Percentiles rank a stretch among this genome's conserved stretches.
Conservation (phyloP, 352 stramenopile species). For the Chrysophaeum taylorii region DNA sequence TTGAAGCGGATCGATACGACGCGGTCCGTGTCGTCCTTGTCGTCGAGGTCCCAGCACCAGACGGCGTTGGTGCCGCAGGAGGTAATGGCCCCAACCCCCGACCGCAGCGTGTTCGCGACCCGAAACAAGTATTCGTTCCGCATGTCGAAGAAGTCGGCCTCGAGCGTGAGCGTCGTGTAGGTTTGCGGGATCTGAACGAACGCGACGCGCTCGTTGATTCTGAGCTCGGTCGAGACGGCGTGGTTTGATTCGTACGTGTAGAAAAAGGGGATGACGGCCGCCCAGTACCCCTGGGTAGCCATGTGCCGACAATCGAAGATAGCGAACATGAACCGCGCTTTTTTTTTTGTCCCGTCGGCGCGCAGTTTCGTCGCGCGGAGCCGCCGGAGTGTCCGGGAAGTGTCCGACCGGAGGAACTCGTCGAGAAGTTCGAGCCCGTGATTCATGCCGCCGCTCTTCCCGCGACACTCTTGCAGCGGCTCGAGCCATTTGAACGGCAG, state of each 20-base stretch:
- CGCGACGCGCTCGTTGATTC: neutral
- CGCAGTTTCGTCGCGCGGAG: neutral
- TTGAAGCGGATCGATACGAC: neutral
- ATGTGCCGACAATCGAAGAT: constrained; percentile 15
- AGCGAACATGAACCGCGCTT: neutral
- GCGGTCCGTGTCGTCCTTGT: neutral
- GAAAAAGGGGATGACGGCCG: neutral
- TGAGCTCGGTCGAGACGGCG: neutral
- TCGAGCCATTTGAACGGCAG: neutral
- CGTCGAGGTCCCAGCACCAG: constrained; percentile 3
- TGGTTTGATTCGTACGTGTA: constrained; percentile 2
- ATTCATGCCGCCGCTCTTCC: constrained; percentile 10
- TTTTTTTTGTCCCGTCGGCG: neutral
- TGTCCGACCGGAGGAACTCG: neutral
- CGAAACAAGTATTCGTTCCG: constrained; percentile 9
- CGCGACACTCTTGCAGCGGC: constrained; percentile 6
- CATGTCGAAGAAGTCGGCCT: constrained; percentile 10
- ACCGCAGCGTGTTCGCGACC: constrained; percentile 1
- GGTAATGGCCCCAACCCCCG: constrained; percentile 1
- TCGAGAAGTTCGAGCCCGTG: neutral
- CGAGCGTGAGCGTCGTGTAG: neutral
- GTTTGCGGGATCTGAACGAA: constrained; percentile 11
- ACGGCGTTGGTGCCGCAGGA: constrained; percentile 10
- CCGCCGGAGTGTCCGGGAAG: neutral
- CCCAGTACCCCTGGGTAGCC: neutral